Conservation (phyloP, 352 stramenopile genomes). For the Pythium dissimile region DNA sequence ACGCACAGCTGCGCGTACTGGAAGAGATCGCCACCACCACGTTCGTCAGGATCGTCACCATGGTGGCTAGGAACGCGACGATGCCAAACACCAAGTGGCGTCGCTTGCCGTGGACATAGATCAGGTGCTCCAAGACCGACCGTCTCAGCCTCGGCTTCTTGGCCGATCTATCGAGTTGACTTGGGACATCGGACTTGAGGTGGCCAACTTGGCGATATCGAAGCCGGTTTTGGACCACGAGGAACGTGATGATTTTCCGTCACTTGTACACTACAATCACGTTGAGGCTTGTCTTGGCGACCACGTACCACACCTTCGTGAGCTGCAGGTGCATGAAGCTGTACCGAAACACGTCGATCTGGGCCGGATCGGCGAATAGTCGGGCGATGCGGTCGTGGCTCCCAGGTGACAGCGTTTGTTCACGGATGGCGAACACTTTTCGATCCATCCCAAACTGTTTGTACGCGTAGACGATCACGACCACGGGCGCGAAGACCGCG, state of each 20-base stretch:
- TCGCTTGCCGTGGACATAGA: too few species aligned
- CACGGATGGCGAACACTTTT: conserved; percentile 21
- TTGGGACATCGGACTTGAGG: too few species aligned
- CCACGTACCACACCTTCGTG: conserved; percentile 27
- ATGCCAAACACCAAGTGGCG: conserved; percentile 32
- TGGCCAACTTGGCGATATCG: conserved; percentile 10
- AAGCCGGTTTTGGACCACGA: conserved; percentile 29
- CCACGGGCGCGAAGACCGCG: conserved; percentile 40
- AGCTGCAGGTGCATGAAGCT: conserved; percentile 34
- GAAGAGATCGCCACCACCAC: too few species aligned
- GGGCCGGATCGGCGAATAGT: conserved; percentile 30
- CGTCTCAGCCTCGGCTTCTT: too few species aligned
- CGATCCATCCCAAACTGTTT: conserved; percentile 42
- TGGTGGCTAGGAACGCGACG: conserved; percentile 38
- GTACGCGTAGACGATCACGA: conserved; percentile 38
- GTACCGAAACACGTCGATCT: conserved; percentile 31
- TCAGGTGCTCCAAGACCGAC: too few species aligned
- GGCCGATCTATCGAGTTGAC: too few species aligned
- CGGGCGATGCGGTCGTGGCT: conserved; percentile 36
- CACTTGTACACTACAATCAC: conserved; percentile 47
- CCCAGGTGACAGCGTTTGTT: conserved; percentile 26
- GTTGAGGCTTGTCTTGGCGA: conserved; percentile 38
- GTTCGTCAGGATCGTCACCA: conserved; percentile 23
- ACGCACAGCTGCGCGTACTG: too few species aligned
- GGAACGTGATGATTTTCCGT: conserved; percentile 34